Percentiles rank a stretch among this genome's conserved stretches.
Evolutionary conservation across 2,329 filamentous ascomycete genomes (phyloP).

Genomic region (Colletotrichum camelliae): DNA sequence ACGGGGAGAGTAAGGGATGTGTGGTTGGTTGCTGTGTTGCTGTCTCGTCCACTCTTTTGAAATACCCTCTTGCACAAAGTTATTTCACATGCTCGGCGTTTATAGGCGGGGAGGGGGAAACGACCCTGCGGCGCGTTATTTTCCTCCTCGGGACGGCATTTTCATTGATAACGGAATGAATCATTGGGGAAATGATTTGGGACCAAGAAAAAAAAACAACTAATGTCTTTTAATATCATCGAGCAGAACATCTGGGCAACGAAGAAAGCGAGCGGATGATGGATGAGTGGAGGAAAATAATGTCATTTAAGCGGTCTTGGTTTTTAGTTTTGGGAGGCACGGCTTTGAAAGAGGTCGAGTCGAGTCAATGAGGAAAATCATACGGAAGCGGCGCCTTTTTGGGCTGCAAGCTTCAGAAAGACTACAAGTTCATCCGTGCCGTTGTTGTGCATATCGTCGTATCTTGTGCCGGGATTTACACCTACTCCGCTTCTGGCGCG

Average conservation of each 20-base stretch:
- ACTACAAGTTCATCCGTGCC: neutral
- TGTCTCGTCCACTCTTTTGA: constrained; percentile 15
- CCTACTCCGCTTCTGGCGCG: neutral
- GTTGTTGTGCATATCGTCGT: neutral
- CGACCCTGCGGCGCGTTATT: neutral
- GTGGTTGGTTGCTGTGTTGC: neutral
- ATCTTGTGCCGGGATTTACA: neutral
- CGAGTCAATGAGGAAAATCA: neutral
- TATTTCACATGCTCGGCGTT: constrained; percentile 20
- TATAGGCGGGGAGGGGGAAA: neutral
- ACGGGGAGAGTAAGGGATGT: no score
- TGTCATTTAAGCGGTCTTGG: neutral
- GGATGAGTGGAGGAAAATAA: neutral
- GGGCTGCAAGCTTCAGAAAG: neutral
- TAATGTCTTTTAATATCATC: constrained; percentile 13
- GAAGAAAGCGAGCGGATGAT: neutral
- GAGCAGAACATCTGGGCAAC: constrained; percentile 5
- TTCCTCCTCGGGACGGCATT: neutral
- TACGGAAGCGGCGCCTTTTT: neutral
- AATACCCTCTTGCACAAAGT: constrained; percentile 16
- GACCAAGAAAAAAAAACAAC: neutral
- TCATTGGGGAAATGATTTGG: neutral
- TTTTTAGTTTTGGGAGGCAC: neutral
- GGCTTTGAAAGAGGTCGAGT: neutral
- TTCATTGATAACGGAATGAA: neutral